Conservation (phyloP, 192 early-diverging fungal genomes). For the Backusella tuberculispora region DNA sequence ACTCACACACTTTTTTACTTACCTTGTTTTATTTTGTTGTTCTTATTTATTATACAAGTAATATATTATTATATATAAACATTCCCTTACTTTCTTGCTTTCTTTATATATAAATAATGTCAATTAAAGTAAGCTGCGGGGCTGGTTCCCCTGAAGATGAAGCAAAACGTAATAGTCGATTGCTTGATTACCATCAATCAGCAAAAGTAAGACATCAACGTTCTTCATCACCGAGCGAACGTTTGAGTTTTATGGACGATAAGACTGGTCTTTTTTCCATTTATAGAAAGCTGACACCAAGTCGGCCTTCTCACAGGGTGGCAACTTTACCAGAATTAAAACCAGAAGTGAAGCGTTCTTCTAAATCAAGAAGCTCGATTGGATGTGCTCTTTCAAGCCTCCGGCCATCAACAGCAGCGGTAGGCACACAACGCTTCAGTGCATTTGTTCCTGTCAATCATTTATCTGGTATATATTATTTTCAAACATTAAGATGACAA, state of each 20-base stretch:
- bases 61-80: neutral
- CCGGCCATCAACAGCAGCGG: neutral
- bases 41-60: neutral
- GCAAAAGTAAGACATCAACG: neutral
- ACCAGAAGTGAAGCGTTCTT: neutral
- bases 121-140: slow-evolving; percentile 2
- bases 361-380: slow-evolving; percentile 16
- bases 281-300: slow-evolving; percentile 18
- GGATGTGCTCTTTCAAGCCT: slow-evolving; percentile 16
- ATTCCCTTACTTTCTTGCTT: neutral
- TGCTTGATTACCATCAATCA: slow-evolving; percentile 4
- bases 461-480: neutral
- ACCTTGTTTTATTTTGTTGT: neutral
- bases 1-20: neutral
- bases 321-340: neutral
- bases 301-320: slow-evolving; percentile 5
- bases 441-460: neutral
- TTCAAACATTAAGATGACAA: neutral
- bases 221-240: slow-evolving; percentile 9
- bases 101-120: neutral
- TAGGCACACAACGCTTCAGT: neutral
- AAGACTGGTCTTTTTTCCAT: slow-evolving; percentile 7
- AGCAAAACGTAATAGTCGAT: slow-evolving; percentile 14
- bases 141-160: slow-evolving; percentile 19
- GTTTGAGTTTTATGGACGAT: neutral